Conservation (phyloP, 1,284 basidiomycete genomes). For the Microbotryum silenes-acaulis region DNA sequence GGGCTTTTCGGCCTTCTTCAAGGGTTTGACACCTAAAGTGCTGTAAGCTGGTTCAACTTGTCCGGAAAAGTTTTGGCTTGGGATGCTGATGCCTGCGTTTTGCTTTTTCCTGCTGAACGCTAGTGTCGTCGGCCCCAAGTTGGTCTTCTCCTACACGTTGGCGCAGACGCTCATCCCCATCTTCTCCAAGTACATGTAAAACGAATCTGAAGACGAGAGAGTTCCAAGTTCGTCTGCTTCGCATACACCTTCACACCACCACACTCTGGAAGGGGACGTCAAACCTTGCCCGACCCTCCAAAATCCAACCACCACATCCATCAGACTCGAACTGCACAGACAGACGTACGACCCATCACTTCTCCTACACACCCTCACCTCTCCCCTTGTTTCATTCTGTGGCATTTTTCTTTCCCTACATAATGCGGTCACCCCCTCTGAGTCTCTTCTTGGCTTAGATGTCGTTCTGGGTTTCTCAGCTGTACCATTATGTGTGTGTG, state of each 20-base stretch:
- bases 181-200: constrained; percentile 60
- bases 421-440: too few species aligned
- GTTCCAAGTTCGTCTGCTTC: too few species aligned
- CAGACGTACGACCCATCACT: too few species aligned
- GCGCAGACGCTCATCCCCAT: constrained; percentile 92
- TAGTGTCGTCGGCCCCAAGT: constrained; percentile 92
- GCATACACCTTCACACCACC: too few species aligned
- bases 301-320: constrained; percentile 97
- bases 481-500: too few species aligned
- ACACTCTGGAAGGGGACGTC: constrained; percentile 62
- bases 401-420: too few species aligned
- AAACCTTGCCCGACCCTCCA: constrained; percentile 91
- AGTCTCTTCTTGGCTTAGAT: too few species aligned
- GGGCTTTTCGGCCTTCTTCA: constrained; percentile 83
- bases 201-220: too few species aligned
- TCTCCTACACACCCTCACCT: too few species aligned
- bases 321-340: too few species aligned
- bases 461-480: too few species aligned
- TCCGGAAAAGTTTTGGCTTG: constrained; percentile 30
- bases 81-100: neutral
- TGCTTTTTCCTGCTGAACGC: neutral
- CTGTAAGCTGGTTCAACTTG: constrained; percentile 12
- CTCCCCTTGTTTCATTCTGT: too few species aligned
- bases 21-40: constrained; percentile 68
- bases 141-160: constrained; percentile 95